A percentile compares a stretch with the other conserved stretches of the same genome.
Evolutionary conservation across 2,329 filamentous ascomycete genomes (phyloP).

Genomic region (Huntiella decipiens): DNA sequence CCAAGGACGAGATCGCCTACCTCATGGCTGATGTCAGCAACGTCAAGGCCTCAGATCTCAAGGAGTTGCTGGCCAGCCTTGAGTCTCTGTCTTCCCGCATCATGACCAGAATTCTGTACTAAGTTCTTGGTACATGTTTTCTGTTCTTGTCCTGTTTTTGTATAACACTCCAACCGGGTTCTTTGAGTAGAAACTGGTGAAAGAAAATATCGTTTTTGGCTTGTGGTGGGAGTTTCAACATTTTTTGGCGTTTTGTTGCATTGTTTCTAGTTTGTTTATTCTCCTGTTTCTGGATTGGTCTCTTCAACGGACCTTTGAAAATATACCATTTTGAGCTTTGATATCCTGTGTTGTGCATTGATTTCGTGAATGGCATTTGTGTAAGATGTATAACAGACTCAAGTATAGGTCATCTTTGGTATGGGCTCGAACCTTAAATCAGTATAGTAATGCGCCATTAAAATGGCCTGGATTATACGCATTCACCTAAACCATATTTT

Average conservation of each 20-base stretch:
- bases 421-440: too few relatives aligned
- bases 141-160: too few relatives aligned
- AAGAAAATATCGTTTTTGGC: too few relatives aligned
- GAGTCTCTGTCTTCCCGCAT: constrained; percentile 51
- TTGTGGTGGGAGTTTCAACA: too few relatives aligned
- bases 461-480: too few relatives aligned
- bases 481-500: too few relatives aligned
- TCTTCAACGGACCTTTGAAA: too few relatives aligned
- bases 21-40: constrained; percentile 94
- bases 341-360: background rate
- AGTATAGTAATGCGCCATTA: too few relatives aligned
- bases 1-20: constrained; percentile 82
- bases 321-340: background rate
- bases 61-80: constrained; percentile 64
- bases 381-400: too few relatives aligned
- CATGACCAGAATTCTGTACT: constrained; percentile 29
- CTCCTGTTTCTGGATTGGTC: background rate
- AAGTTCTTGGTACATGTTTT: constrained; percentile 8
- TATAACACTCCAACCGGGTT: too few relatives aligned
- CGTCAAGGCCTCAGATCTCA: constrained; percentile 63
- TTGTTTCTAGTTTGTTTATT: background rate
- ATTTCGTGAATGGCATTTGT: background rate
- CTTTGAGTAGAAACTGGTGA: too few relatives aligned
- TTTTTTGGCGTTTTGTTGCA: background rate
- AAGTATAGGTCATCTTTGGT: too few relatives aligned